These are phyloP conservation scores for Plectranthus barbatus DNA, from an alignment of 257 asterid species.

Conservation along the genomic window DNA sequence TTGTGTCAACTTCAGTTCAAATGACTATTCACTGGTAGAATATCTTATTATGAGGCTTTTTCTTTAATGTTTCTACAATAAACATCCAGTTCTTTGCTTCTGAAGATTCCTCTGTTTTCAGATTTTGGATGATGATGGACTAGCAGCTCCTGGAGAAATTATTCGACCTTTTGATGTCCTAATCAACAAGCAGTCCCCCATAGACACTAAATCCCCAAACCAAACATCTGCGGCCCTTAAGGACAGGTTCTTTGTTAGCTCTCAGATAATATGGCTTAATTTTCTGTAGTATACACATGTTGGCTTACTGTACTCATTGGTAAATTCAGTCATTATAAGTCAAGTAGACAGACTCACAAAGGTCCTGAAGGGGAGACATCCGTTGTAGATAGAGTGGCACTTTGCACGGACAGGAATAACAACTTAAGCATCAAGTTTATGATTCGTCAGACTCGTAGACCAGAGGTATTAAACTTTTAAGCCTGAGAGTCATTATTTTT, in stretches of 20 bases:
- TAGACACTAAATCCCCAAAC: conserved; percentile 20
- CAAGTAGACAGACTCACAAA: conserved; percentile 45
- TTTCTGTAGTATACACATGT: conserved; percentile 3
- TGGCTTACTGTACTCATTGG: conserved; percentile 12
- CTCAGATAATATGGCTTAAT: not conserved
- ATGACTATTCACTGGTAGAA: not conserved
- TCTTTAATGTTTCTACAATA: not conserved
- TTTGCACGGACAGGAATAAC: conserved; percentile 58
- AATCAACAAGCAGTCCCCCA: conserved; percentile 70
- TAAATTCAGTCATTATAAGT: conserved; percentile 46
- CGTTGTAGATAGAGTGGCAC: conserved; percentile 80
- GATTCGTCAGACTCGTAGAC: conserved; percentile 97
- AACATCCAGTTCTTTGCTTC: not conserved
- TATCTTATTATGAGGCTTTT: not conserved
- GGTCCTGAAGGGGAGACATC: conserved; percentile 80
- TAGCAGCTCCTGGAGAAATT: conserved; percentile 93
- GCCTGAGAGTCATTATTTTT: not conserved
- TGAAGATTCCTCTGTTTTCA: conserved; percentile 23
- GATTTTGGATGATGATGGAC: conserved; percentile 90
- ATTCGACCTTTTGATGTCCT: conserved; percentile 58
- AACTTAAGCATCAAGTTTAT: conserved; percentile 60
- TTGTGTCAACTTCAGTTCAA: not conserved
- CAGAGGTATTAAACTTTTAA: conserved; percentile 48
- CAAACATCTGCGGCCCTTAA: conserved; percentile 23
- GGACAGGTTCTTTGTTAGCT: conserved; percentile 42